Conservation (phyloP, 2,329 filamentous ascomycete species). For the Pezicula rhizophila region DNA sequence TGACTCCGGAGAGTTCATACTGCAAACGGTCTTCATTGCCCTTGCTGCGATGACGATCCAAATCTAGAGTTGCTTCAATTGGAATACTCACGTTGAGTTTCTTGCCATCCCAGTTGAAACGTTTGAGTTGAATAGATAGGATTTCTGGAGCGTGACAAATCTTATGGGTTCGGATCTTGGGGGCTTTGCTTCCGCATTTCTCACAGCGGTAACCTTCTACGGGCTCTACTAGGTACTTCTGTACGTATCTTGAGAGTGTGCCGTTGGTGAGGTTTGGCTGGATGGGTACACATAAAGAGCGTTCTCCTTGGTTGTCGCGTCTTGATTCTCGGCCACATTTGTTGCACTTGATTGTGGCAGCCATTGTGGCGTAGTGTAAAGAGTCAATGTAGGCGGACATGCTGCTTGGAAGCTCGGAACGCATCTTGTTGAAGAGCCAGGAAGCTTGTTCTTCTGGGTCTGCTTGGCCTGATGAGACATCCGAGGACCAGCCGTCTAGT, state of each 20-base stretch:
- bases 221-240: constrained; percentile 15
- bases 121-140: constrained; percentile 22
- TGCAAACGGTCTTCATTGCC: constrained; percentile 6
- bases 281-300: constrained; percentile 20
- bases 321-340: constrained; percentile 19
- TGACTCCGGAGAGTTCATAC: constrained; percentile 25
- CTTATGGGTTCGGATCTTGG: constrained; percentile 9
- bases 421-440: constrained; percentile 20
- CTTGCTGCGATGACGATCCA: constrained; percentile 15
- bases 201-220: constrained; percentile 23
- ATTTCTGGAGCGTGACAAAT: constrained; percentile 21
- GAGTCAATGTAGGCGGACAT: constrained; percentile 14
- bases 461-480: constrained; percentile 17
- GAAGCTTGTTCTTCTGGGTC: constrained; percentile 26
- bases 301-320: constrained; percentile 16
- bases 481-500: constrained; percentile 18
- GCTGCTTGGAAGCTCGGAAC: constrained; percentile 20
- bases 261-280: constrained; percentile 12
- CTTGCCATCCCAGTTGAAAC: constrained; percentile 16
- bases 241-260: constrained; percentile 17
- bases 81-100: constrained; percentile 16
- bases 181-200: constrained; percentile 11
- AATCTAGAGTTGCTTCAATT: constrained; percentile 18
- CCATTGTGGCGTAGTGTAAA: constrained; percentile 11
- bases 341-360: constrained; percentile 16